Conservation (phyloP, 768 basidiomycete genomes). For the Lactarius akahatsu region DNA sequence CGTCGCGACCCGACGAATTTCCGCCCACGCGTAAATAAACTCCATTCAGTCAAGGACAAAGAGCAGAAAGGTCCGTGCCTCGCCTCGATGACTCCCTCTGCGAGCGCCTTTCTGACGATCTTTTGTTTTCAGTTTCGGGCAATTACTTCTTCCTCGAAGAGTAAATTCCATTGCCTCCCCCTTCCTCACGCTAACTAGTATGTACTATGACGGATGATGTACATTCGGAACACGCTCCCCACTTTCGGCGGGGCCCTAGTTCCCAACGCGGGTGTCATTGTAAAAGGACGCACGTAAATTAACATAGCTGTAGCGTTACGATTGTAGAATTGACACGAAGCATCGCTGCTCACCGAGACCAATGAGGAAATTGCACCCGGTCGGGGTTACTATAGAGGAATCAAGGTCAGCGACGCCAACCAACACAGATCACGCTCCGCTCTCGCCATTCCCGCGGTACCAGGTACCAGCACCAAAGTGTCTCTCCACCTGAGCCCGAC, state of each 20-base stretch:
- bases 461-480: too few species aligned
- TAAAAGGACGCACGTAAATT: slow-evolving; percentile 14
- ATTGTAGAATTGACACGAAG: not conserved
- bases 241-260: not conserved
- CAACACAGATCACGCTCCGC: not conserved
- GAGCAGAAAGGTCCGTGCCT: slow-evolving; percentile 73
- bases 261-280: not conserved
- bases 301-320: slow-evolving; percentile 20
- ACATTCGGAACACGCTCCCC: not conserved
- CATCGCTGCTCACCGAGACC: not conserved
- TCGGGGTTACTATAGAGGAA: slow-evolving; percentile 13
- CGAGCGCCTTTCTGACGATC: not conserved
- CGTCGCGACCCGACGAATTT: slow-evolving; percentile 95
- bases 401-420: slow-evolving; percentile 9
- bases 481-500: not conserved
- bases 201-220: slow-evolving; percentile 1
- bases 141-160: slow-evolving; percentile 95
- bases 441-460: not conserved
- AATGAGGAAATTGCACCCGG: not conserved
- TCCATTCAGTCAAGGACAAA: slow-evolving; percentile 80
- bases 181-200: not conserved
- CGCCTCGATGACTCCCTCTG: slow-evolving; percentile 12
- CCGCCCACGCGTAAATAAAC: slow-evolving; percentile 85
- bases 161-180: slow-evolving; percentile 35
- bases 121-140: slow-evolving; percentile 54